Percentiles rank a stretch among this genome's conserved stretches.
Evolutionary conservation across 441 rosid species (phyloP).

Genomic region (Eutrema salsugineum): DNA sequence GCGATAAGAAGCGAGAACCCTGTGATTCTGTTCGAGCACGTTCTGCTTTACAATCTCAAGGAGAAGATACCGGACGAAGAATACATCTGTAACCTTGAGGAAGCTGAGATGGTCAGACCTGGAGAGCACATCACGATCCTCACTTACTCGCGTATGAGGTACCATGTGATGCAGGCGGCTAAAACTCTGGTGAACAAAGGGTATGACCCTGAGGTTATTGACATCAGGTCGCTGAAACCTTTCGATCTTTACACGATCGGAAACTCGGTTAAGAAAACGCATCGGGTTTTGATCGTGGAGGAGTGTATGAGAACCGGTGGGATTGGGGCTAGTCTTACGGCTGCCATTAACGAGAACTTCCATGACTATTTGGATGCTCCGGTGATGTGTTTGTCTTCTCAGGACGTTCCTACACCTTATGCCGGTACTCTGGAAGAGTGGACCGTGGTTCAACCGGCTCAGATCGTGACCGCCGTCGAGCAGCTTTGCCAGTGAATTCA

Average conservation of each 20-base stretch:
- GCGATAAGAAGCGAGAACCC: constrained; percentile 97
- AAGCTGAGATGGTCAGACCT: constrained; percentile 95
- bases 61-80: constrained; percentile 93
- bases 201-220: constrained; percentile 93
- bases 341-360: constrained; percentile 89
- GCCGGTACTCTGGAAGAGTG: constrained; percentile 91
- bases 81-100: constrained; percentile 78
- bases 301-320: constrained; percentile 99
- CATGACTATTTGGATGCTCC: constrained; percentile 92
- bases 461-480: constrained; percentile 94
- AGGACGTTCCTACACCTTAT: constrained; percentile 94
- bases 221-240: constrained; percentile 90
- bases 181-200: constrained; percentile 94
- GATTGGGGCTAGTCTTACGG: constrained; percentile 92
- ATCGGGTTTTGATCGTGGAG: constrained; percentile 90
- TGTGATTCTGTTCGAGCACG: constrained; percentile 90
- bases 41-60: constrained; percentile 90
- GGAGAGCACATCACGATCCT: constrained; percentile 86
- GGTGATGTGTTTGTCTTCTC: constrained; percentile 89
- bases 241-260: constrained; percentile 91
- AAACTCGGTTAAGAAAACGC: constrained; percentile 91
- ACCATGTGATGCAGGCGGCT: constrained; percentile 99
- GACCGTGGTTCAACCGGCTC: constrained; percentile 96
- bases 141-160: constrained; percentile 91
- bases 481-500: constrained; percentile 72